phyloP scores from a whole-genome alignment of 2,329 filamentous ascomycete species.

The Botrytis elliptica region DNA sequence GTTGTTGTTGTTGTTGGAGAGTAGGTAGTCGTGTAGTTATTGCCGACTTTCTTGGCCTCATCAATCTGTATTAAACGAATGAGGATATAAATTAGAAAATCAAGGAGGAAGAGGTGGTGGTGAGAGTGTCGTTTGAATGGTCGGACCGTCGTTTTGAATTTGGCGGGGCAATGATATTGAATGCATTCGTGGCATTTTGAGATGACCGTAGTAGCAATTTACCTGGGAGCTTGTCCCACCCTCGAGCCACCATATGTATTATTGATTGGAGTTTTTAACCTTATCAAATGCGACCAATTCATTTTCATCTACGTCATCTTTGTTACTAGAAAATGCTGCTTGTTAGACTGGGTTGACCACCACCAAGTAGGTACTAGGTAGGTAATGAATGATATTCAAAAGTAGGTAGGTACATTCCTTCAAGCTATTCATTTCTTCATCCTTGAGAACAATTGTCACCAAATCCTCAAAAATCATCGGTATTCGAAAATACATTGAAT shows the following conservation, averaged over 20 bases:
- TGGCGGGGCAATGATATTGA: slow-evolving; percentile 18
- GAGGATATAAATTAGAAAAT: neutral
- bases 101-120: neutral
- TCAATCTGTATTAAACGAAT: neutral
- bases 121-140: neutral
- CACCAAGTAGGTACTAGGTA: neutral
- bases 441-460: neutral
- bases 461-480: neutral
- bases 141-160: neutral
- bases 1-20: neutral
- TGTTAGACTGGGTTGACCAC: neutral
- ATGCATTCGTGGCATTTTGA: neutral
- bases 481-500: neutral
- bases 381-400: neutral
- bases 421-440: neutral
- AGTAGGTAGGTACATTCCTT: neutral
- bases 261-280: neutral
- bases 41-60: neutral
- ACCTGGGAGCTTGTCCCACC: neutral
- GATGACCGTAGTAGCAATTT: slow-evolving; percentile 19
- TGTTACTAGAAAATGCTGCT: neutral
- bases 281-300: neutral
- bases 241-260: neutral
- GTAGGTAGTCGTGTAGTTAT: neutral
- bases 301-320: slow-evolving; percentile 13